Conservation (phyloP, 2,329 filamentous ascomycete species). For the Nannizziopsis arthrosporioides region DNA sequence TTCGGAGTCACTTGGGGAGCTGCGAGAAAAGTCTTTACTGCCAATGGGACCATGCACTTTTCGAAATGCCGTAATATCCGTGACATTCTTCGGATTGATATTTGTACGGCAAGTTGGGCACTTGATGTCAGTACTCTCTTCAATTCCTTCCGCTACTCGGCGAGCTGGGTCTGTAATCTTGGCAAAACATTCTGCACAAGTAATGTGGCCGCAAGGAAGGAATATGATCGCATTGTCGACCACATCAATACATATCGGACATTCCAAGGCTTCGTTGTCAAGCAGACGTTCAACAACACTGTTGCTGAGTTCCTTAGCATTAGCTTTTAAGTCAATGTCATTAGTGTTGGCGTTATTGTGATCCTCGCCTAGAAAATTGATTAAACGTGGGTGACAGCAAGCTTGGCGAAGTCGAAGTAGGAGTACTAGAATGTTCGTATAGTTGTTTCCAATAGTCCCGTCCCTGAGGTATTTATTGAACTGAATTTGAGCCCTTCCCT, state of each 20-base stretch:
- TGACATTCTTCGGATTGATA: slow-evolving; percentile 57
- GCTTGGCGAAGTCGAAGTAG: slow-evolving; percentile 69
- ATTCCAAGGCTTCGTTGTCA: slow-evolving; percentile 54
- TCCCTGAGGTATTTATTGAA: slow-evolving; percentile 67
- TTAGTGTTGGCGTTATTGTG: slow-evolving; percentile 33
- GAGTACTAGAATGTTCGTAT: slow-evolving; percentile 69
- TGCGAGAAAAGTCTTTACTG: slow-evolving; percentile 31
- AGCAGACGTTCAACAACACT: slow-evolving; percentile 58
- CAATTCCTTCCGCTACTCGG: slow-evolving; percentile 49
- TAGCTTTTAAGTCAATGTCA: slow-evolving; percentile 46
- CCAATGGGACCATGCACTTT: slow-evolving; percentile 55
- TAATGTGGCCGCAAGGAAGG: slow-evolving; percentile 70
- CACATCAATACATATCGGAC: slow-evolving; percentile 70
- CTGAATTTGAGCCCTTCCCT: slow-evolving; percentile 52
- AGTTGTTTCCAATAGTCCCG: slow-evolving; percentile 58
- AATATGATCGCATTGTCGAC: slow-evolving; percentile 65
- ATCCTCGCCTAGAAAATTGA: slow-evolving; percentile 39
- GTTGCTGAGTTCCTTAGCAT: slow-evolving; percentile 49
- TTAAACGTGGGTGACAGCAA: slow-evolving; percentile 64
- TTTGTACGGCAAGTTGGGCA: slow-evolving; percentile 66
- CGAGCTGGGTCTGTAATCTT: slow-evolving; percentile 53
- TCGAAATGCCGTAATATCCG: slow-evolving; percentile 62
- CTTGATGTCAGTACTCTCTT: slow-evolving; percentile 41
- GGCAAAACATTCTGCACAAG: slow-evolving; percentile 65
- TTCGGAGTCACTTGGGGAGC: slow-evolving; percentile 28